Evolutionary conservation across 768 basidiomycete species (phyloP), one percentile per base, ranked within the genome.

Genomic region (Auricularia sp.): DNA sequence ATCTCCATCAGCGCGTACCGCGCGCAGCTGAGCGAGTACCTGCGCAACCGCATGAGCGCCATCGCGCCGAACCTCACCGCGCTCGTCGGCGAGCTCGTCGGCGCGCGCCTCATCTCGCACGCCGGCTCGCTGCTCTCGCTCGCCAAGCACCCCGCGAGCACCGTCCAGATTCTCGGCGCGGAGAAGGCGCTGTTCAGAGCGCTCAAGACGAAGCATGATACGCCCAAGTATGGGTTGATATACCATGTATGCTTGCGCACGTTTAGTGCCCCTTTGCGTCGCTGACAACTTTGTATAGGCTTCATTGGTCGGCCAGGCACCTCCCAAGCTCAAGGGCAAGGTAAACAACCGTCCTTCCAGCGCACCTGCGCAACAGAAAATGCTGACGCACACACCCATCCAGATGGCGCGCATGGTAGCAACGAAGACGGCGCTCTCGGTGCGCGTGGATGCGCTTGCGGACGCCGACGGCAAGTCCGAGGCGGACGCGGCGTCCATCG

Each of bases 331-430:
- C 68, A 99, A 98, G 82, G 96, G 96, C 71, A 99, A 98, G 80
- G 90, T 87, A 60, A 70, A 79, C 66, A 42, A 1, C 12, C 39
- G 1, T 8, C 47, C 3, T 63, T 63, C 36, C 14, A 18, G 61
- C 14, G 21, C 33, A 11, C 42, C 47, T 36, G 21, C n/a, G n/a
- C n/a, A n/a, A n/a, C n/a, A n/a, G n/a, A 65, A 63, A 67, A 33
- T 36, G 14, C 36, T 61, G 34, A 35, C 16, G 59, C 53, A 64
- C 2, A 42, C 61, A 12, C 2, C 18, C 10, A 34, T 8, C 3
- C 70, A 91, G 88, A 98, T 98, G 97, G 97, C 97, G 23, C 91
- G 97, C 71, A 99, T 99, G 97, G 93, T 98, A 36, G 95, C 97
- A 61, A 98, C 97, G 60, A 99, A 99, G 80, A 87, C 96, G 3